These are phyloP conservation scores for Physcomitrium patens DNA, from an alignment of 225 moss, liverwort and hornwort species.

Conservation along the genomic window DNA sequence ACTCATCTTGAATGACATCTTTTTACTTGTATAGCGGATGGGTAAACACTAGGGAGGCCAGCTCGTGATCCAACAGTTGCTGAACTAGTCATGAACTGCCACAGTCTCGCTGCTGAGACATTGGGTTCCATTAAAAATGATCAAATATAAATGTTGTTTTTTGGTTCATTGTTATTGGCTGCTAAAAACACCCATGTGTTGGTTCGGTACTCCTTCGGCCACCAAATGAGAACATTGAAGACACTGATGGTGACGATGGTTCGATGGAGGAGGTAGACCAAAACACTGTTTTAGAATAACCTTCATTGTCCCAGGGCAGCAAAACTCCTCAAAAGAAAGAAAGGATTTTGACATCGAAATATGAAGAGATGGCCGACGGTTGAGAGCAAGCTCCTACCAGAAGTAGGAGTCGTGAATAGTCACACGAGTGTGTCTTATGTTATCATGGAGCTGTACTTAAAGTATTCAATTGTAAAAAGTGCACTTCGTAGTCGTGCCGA, in stretches of 20 bases:
- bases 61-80: too few relatives aligned
- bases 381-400: conserved; percentile 63
- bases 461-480: neutral
- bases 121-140: neutral
- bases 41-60: too few relatives aligned
- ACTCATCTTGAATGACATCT: too few relatives aligned
- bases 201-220: conserved; percentile 25
- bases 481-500: neutral
- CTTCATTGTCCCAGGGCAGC: conserved; percentile 26
- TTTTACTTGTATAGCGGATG: too few relatives aligned
- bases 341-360: conserved; percentile 39
- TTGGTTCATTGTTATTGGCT: too few relatives aligned
- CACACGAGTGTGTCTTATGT: neutral
- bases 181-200: neutral
- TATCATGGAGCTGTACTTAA: conserved; percentile 12
- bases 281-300: conserved; percentile 7
- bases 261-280: conserved; percentile 34
- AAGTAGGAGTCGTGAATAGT: conserved; percentile 43
- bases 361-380: conserved; percentile 62
- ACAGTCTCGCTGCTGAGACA: too few relatives aligned
- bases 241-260: conserved; percentile 48
- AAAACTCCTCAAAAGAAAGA: conserved; percentile 31
- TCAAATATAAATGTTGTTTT: neutral
- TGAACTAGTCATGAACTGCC: too few relatives aligned
- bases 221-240: conserved; percentile 45